Evolutionary conservation across 805 yeast species (phyloP).

Genomic region (Yarrowia phangngaensis): DNA sequence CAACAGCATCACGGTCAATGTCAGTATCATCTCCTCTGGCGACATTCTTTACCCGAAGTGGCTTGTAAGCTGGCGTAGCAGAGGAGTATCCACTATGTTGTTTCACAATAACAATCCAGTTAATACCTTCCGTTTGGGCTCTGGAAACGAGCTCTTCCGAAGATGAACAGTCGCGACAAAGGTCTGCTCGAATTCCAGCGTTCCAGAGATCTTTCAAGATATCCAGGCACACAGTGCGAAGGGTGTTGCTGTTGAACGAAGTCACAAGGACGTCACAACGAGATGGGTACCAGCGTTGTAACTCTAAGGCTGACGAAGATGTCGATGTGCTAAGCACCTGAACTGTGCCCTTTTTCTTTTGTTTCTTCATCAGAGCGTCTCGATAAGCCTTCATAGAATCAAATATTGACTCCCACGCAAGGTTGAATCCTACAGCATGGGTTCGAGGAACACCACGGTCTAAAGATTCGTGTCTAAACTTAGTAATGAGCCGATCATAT

Average conservation of each 20-base stretch:
- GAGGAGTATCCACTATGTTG: constrained; percentile 49
- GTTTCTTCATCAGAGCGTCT: constrained; percentile 30
- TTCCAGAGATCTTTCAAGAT: constrained; percentile 68
- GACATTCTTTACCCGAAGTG: constrained; percentile 66
- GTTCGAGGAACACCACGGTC: constrained; percentile 39
- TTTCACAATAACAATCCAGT: constrained; percentile 72
- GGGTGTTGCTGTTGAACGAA: constrained; percentile 54
- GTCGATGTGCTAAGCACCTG: constrained; percentile 15
- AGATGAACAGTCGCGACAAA: constrained; percentile 40
- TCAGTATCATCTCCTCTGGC: constrained; percentile 63
- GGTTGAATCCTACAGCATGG: constrained; percentile 82
- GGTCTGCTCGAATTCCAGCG: constrained; percentile 73
- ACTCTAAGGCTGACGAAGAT: constrained; percentile 9
- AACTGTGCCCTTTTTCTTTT: constrained; percentile 33
- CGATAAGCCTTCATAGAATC: constrained; percentile 44
- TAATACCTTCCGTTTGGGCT: constrained; percentile 67
- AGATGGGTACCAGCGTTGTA: constrained; percentile 46
- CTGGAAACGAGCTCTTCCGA: constrained; percentile 62
- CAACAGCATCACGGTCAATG: constrained; percentile 64
- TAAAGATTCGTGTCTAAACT: constrained; percentile 56
- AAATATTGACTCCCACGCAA: constrained; percentile 67
- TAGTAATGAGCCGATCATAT: constrained; percentile 68
- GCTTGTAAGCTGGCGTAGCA: constrained; percentile 60
- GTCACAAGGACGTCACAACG: constrained; percentile 82
- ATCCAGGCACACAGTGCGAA: constrained; percentile 61